Evolutionary conservation across 164 flowering plant genomes (phyloP).

Genomic region (Protea cynaroides): DNA sequence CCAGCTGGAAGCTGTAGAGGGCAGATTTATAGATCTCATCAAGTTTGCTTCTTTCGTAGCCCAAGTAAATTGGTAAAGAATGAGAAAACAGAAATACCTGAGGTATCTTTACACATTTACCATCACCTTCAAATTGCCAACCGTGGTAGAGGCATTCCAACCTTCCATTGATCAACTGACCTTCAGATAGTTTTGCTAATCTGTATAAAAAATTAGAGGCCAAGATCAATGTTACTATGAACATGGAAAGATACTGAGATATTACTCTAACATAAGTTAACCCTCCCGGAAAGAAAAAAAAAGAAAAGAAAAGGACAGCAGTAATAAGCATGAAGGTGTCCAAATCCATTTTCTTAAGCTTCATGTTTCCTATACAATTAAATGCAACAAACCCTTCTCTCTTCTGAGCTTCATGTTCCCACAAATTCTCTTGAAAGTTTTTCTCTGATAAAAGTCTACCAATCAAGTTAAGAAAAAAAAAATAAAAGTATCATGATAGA

Average conservation of each 20-base stretch:
- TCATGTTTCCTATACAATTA: no score
- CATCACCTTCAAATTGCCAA: slow-evolving; percentile 94
- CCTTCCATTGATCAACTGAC: slow-evolving; percentile 79
- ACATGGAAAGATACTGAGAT: neutral
- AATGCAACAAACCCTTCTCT: no score
- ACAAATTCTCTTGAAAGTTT: no score
- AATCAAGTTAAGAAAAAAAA: no score
- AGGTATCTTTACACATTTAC: slow-evolving; percentile 88
- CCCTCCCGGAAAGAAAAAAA: no score
- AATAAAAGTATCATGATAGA: no score
- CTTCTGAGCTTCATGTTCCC: no score
- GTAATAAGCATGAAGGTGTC: no score
- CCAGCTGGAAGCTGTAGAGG: slow-evolving; percentile 61
- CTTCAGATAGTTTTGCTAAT: slow-evolving; percentile 92
- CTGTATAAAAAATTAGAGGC: slow-evolving; percentile 27
- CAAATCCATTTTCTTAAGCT: no score
- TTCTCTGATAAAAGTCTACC: no score
- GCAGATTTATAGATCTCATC: slow-evolving; percentile 5
- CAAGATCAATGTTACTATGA: slow-evolving; percentile 3
- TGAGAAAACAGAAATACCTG: slow-evolving; percentile 42
- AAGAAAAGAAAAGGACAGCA: no score
- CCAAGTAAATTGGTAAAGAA: neutral
- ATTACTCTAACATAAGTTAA: no score
- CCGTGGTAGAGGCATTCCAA: slow-evolving; percentile 95
- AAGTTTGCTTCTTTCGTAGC: neutral